These are phyloP conservation scores for Magnolia kwangsiensis DNA, from an alignment of 164 flowering plant genomes.

Conservation along the genomic window DNA sequence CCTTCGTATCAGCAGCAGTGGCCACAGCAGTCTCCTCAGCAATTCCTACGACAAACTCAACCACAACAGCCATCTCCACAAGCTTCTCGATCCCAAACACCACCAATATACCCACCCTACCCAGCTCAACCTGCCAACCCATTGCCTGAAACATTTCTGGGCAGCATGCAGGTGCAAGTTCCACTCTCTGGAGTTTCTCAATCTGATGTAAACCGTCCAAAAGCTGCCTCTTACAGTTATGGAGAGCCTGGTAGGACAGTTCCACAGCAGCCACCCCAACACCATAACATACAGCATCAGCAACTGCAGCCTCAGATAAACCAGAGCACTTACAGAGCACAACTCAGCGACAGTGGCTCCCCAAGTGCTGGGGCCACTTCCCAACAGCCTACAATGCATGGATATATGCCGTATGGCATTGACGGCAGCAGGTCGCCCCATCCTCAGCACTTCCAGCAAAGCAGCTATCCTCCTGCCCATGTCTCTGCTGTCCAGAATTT, in stretches of 20 bases:
- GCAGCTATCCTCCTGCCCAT: conserved; percentile 53
- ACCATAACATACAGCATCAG: conserved; percentile 19
- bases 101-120: conserved; percentile 48
- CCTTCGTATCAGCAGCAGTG: conserved; percentile 64
- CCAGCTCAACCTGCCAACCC: conserved; percentile 49
- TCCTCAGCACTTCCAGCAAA: conserved; percentile 51
- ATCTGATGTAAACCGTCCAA: conserved; percentile 40
- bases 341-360: conserved; percentile 50
- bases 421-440: conserved; percentile 57
- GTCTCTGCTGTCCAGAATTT: conserved; percentile 36
- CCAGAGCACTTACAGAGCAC: conserved; percentile 42
- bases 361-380: conserved; percentile 42
- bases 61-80: conserved; percentile 37
- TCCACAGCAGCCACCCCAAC: conserved; percentile 60
- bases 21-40: conserved; percentile 59
- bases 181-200: conserved; percentile 51
- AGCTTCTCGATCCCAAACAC: conserved; percentile 46
- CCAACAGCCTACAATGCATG: conserved; percentile 41
- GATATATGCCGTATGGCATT: conserved; percentile 63
- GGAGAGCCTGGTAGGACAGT: conserved; percentile 39
- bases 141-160: conserved; percentile 46
- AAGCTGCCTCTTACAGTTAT: conserved; percentile 59
- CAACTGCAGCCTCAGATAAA: conserved; percentile 21
- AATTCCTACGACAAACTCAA: conserved; percentile 23
- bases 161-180: conserved; percentile 67